Evolutionary conservation across 108 stramenopile genomes (phyloP).

Genomic region (Skeletonema marinoi): DNA sequence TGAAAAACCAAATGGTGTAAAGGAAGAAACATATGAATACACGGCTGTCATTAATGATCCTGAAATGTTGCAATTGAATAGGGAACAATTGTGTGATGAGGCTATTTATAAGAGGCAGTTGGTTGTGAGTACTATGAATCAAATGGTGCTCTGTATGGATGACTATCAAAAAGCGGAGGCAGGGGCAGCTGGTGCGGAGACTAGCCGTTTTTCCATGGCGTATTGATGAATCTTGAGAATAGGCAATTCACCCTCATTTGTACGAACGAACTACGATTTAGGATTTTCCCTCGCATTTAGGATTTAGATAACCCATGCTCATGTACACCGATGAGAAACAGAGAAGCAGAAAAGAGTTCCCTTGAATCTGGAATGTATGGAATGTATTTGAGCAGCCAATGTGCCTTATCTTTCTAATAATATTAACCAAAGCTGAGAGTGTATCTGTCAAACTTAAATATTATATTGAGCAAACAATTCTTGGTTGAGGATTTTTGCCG

Average conservation of each 20-base stretch:
- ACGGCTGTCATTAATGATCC: slow-evolving; percentile 33
- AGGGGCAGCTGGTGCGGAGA: slow-evolving; percentile 25
- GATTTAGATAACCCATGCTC: background rate
- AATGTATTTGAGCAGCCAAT: background rate
- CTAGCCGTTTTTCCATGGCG: slow-evolving; percentile 34
- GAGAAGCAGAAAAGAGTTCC: background rate
- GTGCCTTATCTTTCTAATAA: background rate
- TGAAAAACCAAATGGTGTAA: slow-evolving; percentile 8
- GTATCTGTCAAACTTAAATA: background rate
- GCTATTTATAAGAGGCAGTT: slow-evolving; percentile 37
- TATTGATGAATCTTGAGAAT: slow-evolving; percentile 1
- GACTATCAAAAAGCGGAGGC: slow-evolving; percentile 41
- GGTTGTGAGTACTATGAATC: slow-evolving; percentile 33
- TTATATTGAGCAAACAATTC: background rate
- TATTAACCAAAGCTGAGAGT: background rate
- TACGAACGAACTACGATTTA: background rate
- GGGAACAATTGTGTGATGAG: slow-evolving; percentile 36
- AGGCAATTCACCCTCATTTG: background rate
- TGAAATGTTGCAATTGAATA: slow-evolving; percentile 37
- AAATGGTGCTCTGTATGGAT: slow-evolving; percentile 41
- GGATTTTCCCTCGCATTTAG: background rate
- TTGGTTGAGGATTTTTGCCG: background rate
- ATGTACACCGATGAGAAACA: background rate
- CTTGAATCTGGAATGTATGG: background rate
- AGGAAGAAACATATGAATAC: slow-evolving; percentile 31